Base-by-base conservation (phyloP, 345 rosid genomes). In the Arabidopsis suecica region DNA sequence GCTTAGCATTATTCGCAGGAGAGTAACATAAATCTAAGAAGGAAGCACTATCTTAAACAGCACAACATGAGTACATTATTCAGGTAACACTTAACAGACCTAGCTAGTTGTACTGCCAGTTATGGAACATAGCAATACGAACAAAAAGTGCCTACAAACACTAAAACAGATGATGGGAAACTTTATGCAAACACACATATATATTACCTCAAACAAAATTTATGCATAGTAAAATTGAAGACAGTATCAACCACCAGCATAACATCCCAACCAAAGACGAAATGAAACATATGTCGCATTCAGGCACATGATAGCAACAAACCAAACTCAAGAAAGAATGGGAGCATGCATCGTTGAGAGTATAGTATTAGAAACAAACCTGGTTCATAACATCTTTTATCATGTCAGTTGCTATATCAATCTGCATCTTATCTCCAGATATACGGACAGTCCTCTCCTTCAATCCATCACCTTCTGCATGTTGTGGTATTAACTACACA, bases 361-460 rank as follows among this genome's bases (percentile, higher is more conserved):
- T 2, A 62, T 38, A 51, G 54, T 25, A 41, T 53, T 30, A 41
- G 69, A 62, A 49, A 62, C 89, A 83, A 81, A 93, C 98, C 97
- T 93, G 98, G 76, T 42, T 79, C 95, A 93, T 88, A 63, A 88
- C 93, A 20, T 93, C 96, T 70, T 82, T 83, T 74, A 93, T 89
- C 98, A 93, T 81, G 67, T 84, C 91, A 32, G 81, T 84, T 37
- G 97, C 97, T 41, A 84, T 77, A 77, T 93, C 98, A 76, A 93
- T 91, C 76, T 90, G 85, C 79, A 77, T 87, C 83, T 69, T 88
- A 83, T 91, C 88, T 57, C 98, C 96, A 71, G 96, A 86, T 34
- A 93, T 84, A 20, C 97, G 82, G 37, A 93, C 93, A 48, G 82
- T 86, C 80, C 96, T 93, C 79, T 93, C 98, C 83, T 88, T 88